Evolutionary conservation across 108 stramenopile genomes (phyloP).

Genomic region (Discostella stelligeroides): DNA sequence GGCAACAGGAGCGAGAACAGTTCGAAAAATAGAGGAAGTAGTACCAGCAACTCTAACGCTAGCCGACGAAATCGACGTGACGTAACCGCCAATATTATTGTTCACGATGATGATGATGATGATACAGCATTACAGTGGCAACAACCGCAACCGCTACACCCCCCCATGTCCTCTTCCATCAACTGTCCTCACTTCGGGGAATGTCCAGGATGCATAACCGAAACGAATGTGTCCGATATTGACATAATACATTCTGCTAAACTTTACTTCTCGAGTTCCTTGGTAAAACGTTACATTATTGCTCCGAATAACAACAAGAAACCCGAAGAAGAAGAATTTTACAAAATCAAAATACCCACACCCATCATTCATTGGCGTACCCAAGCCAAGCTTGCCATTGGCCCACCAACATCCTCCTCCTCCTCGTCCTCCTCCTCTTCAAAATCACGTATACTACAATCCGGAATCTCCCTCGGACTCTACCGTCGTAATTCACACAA

Average conservation of each 20-base stretch:
- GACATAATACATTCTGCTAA: slow-evolving; percentile 70
- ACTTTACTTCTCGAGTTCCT: slow-evolving; percentile 73
- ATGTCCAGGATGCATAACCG: slow-evolving; percentile 79
- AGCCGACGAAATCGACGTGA: too few species aligned
- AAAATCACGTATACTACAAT: slow-evolving; percentile 9
- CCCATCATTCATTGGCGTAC: slow-evolving; percentile 70
- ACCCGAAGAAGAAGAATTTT: slow-evolving; percentile 66
- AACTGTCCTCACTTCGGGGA: slow-evolving; percentile 68
- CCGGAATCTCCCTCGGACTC: slow-evolving; percentile 83
- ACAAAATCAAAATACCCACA: slow-evolving; percentile 66
- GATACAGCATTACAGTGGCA: too few species aligned
- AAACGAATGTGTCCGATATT: slow-evolving; percentile 48
- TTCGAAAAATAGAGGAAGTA: too few species aligned
- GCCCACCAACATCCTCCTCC: too few species aligned
- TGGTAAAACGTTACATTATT: slow-evolving; percentile 61
- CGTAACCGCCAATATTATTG: too few species aligned
- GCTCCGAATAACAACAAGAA: slow-evolving; percentile 27
- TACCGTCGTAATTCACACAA: slow-evolving; percentile 86
- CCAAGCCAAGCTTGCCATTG: slow-evolving; percentile 82
- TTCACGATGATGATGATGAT: too few species aligned
- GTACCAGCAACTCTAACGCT: too few species aligned
- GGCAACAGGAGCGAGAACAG: too few species aligned
- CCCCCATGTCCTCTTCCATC: slow-evolving; percentile 18
- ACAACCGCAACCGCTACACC: slow-evolving; percentile 4
- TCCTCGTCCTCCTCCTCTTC: slow-evolving; percentile 69